phyloP scores from a whole-genome alignment of 164 flowering plant genomes.

The Amborella trichopoda region DNA sequence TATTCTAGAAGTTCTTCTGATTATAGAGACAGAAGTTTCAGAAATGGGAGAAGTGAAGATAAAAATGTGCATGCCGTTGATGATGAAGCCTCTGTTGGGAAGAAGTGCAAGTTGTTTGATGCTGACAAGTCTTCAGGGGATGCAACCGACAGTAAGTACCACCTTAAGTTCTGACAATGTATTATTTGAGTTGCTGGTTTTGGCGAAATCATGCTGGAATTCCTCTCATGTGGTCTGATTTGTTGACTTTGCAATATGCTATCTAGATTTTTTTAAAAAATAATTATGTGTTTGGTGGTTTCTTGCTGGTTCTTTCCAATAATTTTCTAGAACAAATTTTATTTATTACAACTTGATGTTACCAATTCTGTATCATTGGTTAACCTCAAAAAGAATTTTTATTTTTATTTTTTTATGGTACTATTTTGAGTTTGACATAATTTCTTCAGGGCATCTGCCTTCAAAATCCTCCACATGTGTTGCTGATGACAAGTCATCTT shows the following conservation, averaged over 20 bases:
- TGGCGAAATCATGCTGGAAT: not conserved
- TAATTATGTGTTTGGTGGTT: too few relatives aligned
- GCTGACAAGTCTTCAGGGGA: constrained; percentile 12
- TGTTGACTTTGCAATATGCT: too few relatives aligned
- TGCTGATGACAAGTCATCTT: constrained; percentile 20
- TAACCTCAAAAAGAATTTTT: too few relatives aligned
- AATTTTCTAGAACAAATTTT: too few relatives aligned
- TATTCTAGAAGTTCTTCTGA: constrained; percentile 1
- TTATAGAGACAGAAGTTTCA: constrained; percentile 3
- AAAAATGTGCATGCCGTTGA: constrained; percentile 13
- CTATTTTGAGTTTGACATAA: not conserved
- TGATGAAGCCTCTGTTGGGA: constrained; percentile 27
- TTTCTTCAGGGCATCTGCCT: constrained; percentile 6
- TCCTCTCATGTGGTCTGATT: not conserved
- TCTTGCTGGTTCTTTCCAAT: too few relatives aligned
- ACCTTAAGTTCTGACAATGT: not conserved
- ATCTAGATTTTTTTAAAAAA: too few relatives aligned
- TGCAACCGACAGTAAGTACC: constrained; percentile 26
- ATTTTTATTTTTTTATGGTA: too few relatives aligned
- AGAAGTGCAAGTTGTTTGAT: constrained; percentile 30
- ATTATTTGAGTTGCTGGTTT: too few relatives aligned
- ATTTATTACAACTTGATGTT: too few relatives aligned
- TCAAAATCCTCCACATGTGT: constrained; percentile 7
- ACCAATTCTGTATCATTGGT: too few relatives aligned
- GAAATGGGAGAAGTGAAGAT: constrained; percentile 14